Conservation (phyloP, 441 rosid species). For the Isatis lusitanica region DNA sequence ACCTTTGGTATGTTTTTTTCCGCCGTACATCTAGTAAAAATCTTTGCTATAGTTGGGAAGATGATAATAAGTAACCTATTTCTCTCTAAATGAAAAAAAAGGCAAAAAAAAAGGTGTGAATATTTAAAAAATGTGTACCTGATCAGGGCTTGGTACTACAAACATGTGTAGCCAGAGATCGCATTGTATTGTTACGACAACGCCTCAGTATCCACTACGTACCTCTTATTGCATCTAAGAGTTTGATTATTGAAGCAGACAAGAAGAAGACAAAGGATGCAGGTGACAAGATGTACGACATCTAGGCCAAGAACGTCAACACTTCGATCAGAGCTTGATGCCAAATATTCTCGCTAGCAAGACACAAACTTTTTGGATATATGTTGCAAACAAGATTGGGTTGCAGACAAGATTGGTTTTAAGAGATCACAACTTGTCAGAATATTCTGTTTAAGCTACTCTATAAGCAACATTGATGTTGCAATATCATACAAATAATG, state of each 20-base stretch:
- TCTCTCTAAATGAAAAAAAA: no score
- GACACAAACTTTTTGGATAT: background rate
- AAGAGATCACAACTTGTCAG: background rate
- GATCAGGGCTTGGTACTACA: no score
- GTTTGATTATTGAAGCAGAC: no score
- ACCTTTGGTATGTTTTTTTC: background rate
- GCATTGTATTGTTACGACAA: no score
- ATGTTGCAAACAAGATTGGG: slow-evolving; percentile 37
- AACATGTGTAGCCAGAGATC: no score
- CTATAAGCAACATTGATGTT: background rate
- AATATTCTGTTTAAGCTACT: background rate
- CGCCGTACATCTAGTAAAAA: slow-evolving; percentile 3
- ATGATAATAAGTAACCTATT: background rate
- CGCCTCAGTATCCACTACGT: no score
- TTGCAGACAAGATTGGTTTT: background rate
- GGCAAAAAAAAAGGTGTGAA: no score
- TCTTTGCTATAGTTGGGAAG: background rate
- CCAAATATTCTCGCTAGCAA: background rate
- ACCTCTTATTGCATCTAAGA: no score
- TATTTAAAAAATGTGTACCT: no score
- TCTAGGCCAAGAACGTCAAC: slow-evolving; percentile 45
- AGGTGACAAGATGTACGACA: background rate
- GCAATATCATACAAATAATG: background rate
- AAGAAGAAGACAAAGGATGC: no score
- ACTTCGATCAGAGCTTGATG: slow-evolving; percentile 19